Base-by-base conservation (phyloP, 2,329 filamentous ascomycete species). In the Mycocentrospora acerina region DNA sequence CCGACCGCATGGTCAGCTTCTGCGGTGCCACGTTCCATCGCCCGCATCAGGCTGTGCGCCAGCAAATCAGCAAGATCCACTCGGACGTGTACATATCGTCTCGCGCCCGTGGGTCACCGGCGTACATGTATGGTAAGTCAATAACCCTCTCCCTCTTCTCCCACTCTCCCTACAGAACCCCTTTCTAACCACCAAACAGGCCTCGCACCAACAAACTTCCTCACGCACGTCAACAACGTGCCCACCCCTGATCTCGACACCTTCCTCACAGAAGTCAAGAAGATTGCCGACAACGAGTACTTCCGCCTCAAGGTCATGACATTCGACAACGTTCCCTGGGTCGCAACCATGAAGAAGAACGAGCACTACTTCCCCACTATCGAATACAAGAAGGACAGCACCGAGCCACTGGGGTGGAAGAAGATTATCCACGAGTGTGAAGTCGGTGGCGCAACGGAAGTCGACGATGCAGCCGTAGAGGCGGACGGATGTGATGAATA, bases 341-440 rank as follows among this genome's bases (percentile, higher is more conserved):
- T 98, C n/a, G 88, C 94, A 26, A 98, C 93, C 7, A 95, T 98
- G 88, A 98, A 98, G 82, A 97, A 97, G 80, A 96, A 96, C 57
- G 91, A 98, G 64, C 93, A 98, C 69, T 98, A 98, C 67, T 85
- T 84, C 70, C 80, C 81, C 3, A 84, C 82, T 44, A 78, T 82
- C 19, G 81, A 84, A 64, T 83, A 82, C 44, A 59, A 79, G 35
- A 83, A 83, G 57, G 81, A 83, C 44, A 37, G 67, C 2, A 62
- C 59, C 2, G 67, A 74, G 44, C 63, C 71, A 4, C 70, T 76
- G 13, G 79, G 80, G 4, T 84, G 81, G 81, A 73, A 70, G 56
- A 75, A 77, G 19, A 68, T 80, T 29, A 75, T 76, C 22, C 77
- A 82, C 41, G 73, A 79, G 48, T 73, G 69, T 35, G 72, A 73